Evolutionary conservation across 2,329 filamentous ascomycete species (phyloP).

Genomic region (Hymenoscyphus fructigenus): DNA sequence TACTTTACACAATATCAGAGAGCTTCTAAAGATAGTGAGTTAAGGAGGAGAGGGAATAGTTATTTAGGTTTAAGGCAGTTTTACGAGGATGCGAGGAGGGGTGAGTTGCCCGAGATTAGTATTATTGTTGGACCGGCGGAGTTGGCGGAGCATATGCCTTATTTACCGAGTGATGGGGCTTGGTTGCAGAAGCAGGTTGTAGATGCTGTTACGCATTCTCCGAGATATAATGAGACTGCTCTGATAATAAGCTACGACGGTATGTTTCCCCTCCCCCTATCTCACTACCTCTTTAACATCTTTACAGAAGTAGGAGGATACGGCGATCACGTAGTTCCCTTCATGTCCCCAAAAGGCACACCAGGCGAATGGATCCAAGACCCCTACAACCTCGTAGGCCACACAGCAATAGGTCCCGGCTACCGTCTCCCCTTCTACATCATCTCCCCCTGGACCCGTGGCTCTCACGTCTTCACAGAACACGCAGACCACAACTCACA

Average conservation of each 20-base stretch:
- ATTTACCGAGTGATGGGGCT: constrained; percentile 51
- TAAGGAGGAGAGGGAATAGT: constrained; percentile 41
- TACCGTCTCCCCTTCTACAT: constrained; percentile 55
- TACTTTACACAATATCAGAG: constrained; percentile 45
- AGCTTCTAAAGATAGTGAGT: constrained; percentile 37
- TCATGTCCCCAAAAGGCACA: constrained; percentile 48
- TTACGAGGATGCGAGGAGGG: constrained; percentile 48
- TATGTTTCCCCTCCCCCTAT: background rate
- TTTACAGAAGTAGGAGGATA: constrained; percentile 51
- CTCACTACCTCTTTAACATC: background rate
- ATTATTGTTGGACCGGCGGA: constrained; percentile 51
- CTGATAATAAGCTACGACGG: constrained; percentile 51
- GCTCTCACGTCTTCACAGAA: constrained; percentile 53
- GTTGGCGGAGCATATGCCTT: constrained; percentile 53
- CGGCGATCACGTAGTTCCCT: constrained; percentile 54
- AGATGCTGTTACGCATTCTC: constrained; percentile 49
- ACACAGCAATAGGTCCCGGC: constrained; percentile 45
- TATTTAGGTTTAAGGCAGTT: constrained; percentile 43
- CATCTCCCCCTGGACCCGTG: constrained; percentile 55
- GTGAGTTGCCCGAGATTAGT: constrained; percentile 50
- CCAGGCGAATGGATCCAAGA: constrained; percentile 54
- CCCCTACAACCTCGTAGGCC: constrained; percentile 42
- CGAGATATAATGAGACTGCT: constrained; percentile 48
- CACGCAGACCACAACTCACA: constrained; percentile 56
- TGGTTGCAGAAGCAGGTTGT: constrained; percentile 54